Base-by-base conservation (phyloP, 2,329 filamentous ascomycete genomes). In the Fusarium sp. region DNA sequence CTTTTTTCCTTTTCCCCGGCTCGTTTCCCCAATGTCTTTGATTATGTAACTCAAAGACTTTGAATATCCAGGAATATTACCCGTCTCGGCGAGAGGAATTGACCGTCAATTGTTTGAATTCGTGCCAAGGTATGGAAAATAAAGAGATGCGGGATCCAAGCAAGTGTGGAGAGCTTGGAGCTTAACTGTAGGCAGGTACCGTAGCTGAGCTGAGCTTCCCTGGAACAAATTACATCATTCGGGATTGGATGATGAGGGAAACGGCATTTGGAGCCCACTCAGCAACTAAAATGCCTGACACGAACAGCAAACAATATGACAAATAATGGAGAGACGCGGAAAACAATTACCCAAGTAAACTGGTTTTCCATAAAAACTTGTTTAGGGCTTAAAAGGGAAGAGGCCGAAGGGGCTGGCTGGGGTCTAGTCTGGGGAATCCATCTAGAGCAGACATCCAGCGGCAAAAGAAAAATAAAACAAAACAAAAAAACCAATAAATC, bases 151-250 rank as follows among this genome's bases (percentile, higher is more conserved):
- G 61, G 65, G 62, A 67, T 58, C 57, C 57, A 66, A 62, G 58
- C 53, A 66, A 60, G 49, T 67, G 70, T 70, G 69, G 66, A 70
- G 44, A 54, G 58, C 48, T 64, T 63, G 61, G 61, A 69, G 66
- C 57, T 63, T 56, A 49, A 70, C 34, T 43, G 34, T 27, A 51
- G 48, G n/a, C 15, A 34, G 30, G 30, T 38, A 40, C 20, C 16
- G n/a, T 38, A 43, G 49, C 49, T 34, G 22, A 54, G 62, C 67
- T 67, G 67, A 70, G 63, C 67, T 70, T 47, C 46, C 34, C 11
- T 44, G 48, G 44, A 56, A 61, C 30, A 68, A 74, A 71, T 65
- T 72, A 75, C 71, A 72, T 72, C 73, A 76, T 73, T 70, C 45
- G 64, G 48, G 57, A 57, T 24, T 24, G 54, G 45, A 38, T 25